phyloP scores from a whole-genome alignment of 805 yeast genomes.

The Saccharomycopsis sp. region DNA sequence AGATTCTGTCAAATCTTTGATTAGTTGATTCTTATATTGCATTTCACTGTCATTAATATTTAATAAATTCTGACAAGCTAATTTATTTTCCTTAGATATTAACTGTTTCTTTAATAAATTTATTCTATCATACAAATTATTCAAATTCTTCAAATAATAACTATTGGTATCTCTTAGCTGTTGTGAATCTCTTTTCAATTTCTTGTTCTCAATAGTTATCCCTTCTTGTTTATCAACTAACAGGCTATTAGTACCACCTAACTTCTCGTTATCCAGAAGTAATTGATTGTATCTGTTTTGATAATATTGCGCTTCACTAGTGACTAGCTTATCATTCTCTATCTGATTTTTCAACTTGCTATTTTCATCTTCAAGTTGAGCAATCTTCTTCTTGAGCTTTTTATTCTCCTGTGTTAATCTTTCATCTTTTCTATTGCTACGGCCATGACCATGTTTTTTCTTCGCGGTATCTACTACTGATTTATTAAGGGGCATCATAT shows the following conservation, averaged over 20 bases:
- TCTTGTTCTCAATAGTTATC: slow-evolving; percentile 1
- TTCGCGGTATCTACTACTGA: background rate
- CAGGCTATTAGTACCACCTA: background rate
- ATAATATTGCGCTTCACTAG: slow-evolving; percentile 2
- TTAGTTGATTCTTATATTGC: slow-evolving; percentile 2
- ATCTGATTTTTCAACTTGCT: background rate
- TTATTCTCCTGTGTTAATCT: background rate
- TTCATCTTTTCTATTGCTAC: background rate
- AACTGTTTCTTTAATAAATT: slow-evolving; percentile 14
- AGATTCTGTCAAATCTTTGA: slow-evolving; percentile 5
- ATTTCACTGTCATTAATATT: slow-evolving; percentile 8
- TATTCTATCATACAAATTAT: slow-evolving; percentile 14
- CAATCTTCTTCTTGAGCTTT: background rate
- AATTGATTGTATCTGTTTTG: slow-evolving; percentile 2
- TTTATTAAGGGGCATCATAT: no score
- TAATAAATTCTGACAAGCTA: slow-evolving; percentile 7
- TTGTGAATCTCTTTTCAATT: slow-evolving; percentile 1
- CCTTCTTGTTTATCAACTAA: background rate
- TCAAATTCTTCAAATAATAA: slow-evolving; percentile 9
- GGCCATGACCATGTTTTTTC: background rate
- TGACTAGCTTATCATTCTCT: background rate
- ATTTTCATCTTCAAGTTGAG: slow-evolving; percentile 4
- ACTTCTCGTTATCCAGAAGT: background rate
- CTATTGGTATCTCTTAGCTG: slow-evolving; percentile 5
- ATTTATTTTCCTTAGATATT: slow-evolving; percentile 12